phyloP scores from a whole-genome alignment of 2,329 filamentous ascomycete species.

The Penicillium sp. region DNA sequence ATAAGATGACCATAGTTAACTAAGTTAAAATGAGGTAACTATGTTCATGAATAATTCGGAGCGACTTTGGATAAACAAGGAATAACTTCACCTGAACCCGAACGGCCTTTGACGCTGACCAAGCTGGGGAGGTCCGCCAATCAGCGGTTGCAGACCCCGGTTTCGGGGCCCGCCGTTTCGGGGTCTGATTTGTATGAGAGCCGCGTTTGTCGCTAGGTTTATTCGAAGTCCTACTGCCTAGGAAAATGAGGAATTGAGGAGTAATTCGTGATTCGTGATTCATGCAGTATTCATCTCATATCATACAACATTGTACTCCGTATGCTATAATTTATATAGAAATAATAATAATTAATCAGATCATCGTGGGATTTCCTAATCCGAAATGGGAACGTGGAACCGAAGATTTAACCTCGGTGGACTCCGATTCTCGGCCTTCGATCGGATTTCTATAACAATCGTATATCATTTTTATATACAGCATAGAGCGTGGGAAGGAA shows the following conservation, averaged over 20 bases:
- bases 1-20: too few species aligned
- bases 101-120: background rate
- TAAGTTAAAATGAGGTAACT: background rate
- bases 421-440: constrained; percentile 10
- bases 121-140: background rate
- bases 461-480: background rate
- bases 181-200: background rate
- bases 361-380: background rate
- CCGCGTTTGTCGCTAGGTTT: constrained; percentile 6
- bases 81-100: background rate
- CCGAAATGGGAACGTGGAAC: constrained; percentile 2
- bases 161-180: background rate
- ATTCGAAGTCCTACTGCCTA: background rate
- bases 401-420: constrained; percentile 1
- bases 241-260: background rate
- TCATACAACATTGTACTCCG: background rate
- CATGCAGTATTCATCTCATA: constrained; percentile 1
- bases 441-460: background rate
- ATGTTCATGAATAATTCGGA: background rate
- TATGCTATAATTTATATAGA: background rate
- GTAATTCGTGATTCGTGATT: background rate
- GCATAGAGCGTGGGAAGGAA: background rate
- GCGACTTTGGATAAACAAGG: background rate
- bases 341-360: background rate
- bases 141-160: background rate